Conservation (phyloP, 2,329 filamentous ascomycete species). For the Clarireedia homoeocarpa region DNA sequence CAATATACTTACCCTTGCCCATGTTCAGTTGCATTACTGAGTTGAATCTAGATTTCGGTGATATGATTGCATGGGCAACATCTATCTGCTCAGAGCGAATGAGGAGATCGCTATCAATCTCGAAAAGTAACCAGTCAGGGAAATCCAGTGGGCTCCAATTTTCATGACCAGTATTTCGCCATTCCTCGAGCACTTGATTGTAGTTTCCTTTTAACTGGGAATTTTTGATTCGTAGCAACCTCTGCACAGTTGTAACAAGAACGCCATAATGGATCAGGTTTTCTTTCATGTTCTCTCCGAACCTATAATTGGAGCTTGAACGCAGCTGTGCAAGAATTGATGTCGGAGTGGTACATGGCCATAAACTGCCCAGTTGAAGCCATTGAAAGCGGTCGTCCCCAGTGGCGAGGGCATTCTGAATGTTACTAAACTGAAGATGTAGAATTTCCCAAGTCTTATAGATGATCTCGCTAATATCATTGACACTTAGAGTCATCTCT, state of each 20-base stretch:
- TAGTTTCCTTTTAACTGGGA: slow-evolving; percentile 27
- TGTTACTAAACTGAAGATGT: no score
- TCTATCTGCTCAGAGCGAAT: slow-evolving; percentile 55
- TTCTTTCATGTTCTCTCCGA: no score
- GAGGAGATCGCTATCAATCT: slow-evolving; percentile 56
- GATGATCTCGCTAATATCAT: no score
- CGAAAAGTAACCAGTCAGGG: slow-evolving; percentile 58
- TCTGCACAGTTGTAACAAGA: slow-evolving; percentile 33
- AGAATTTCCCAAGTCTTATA: no score
- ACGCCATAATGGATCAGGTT: slow-evolving; percentile 10
- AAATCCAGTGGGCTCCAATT: slow-evolving; percentile 32
- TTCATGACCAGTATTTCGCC: slow-evolving; percentile 32
- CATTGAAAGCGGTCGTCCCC: no score
- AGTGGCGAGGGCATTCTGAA: no score
- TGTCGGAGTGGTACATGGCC: no score
- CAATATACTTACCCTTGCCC: slow-evolving; percentile 48
- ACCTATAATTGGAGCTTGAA: no score
- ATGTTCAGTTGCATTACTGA: slow-evolving; percentile 44
- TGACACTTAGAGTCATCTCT: no score
- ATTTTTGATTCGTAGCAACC: slow-evolving; percentile 35
- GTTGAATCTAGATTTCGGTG: slow-evolving; percentile 35
- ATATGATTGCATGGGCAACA: slow-evolving; percentile 54
- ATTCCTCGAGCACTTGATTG: slow-evolving; percentile 32
- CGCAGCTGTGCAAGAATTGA: no score
- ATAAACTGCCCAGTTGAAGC: no score